A percentile compares a stretch with the other conserved stretches of the same genome.
phyloP scores from a whole-genome alignment of 495 filamentous ascomycete genomes.

The Tetracladium marchalianum region DNA sequence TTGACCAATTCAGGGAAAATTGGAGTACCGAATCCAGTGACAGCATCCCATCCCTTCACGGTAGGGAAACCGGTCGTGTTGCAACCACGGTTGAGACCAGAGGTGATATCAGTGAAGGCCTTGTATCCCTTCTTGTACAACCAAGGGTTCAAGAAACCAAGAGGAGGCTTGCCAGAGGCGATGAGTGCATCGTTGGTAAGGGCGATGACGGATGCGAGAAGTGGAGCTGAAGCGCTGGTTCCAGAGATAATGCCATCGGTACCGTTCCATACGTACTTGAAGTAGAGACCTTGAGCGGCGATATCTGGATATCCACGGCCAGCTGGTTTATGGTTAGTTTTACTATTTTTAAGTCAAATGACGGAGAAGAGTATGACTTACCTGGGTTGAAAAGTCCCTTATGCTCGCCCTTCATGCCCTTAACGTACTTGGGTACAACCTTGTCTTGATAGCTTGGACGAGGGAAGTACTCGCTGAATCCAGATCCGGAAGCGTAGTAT shows the following conservation, averaged over 20 bases:
- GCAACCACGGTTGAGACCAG: constrained; percentile 48
- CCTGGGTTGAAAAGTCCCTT: constrained; percentile 11
- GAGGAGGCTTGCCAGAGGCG: constrained; percentile 40
- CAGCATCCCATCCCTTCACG: constrained; percentile 52
- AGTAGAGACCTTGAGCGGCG: constrained; percentile 47
- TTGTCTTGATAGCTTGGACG: constrained; percentile 54
- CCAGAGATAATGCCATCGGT: constrained; percentile 34
- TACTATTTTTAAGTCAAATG: constrained; percentile 21
- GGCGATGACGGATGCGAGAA: constrained; percentile 38
- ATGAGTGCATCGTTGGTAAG: constrained; percentile 53
- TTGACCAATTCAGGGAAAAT: constrained; percentile 35
- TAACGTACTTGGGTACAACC: constrained; percentile 47
- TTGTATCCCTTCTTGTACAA: constrained; percentile 49
- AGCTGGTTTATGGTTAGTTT: constrained; percentile 27
- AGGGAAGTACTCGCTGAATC: constrained; percentile 60
- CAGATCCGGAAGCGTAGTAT: constrained; percentile 48
- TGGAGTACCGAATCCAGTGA: constrained; percentile 53
- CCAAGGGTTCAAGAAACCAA: constrained; percentile 54
- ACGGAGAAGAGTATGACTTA: neutral
- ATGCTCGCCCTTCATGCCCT: constrained; percentile 15
- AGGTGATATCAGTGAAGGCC: constrained; percentile 50
- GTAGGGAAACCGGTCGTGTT: constrained; percentile 42
- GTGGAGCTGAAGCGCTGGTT: constrained; percentile 26
- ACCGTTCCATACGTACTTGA: constrained; percentile 36
- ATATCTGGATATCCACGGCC: constrained; percentile 71